phyloP scores from a whole-genome alignment of 1,284 basidiomycete species.

The Irpex lacteus region DNA sequence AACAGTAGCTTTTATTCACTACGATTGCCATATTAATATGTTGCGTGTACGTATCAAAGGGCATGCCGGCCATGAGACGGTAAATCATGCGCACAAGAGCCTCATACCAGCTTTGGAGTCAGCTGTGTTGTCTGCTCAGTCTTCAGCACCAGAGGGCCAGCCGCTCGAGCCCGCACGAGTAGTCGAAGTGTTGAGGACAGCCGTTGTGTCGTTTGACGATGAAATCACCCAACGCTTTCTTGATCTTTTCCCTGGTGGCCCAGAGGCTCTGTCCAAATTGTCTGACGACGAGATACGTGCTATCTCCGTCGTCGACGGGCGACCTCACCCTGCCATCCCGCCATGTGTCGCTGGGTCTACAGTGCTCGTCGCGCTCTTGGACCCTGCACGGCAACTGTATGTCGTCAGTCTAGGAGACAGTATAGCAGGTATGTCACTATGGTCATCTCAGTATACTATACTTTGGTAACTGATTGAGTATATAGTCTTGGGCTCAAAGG shows the following conservation, averaged over 20 bases:
- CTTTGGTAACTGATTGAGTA: neutral
- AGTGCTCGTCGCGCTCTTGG: conserved; percentile 63
- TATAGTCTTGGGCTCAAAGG: conserved; percentile 42
- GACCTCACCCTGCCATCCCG: conserved; percentile 6
- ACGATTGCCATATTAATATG: neutral
- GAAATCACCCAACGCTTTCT: conserved; percentile 65
- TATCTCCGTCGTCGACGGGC: conserved; percentile 2
- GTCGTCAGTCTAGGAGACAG: conserved; percentile 72
- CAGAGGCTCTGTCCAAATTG: conserved; percentile 28
- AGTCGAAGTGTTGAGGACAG: conserved; percentile 43
- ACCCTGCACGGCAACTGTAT: conserved; percentile 67
- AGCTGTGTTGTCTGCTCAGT: neutral
- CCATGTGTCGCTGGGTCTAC: conserved; percentile 72
- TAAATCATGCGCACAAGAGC: conserved; percentile 39
- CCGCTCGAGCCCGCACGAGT: neutral
- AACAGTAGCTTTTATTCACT: conserved; percentile 17
- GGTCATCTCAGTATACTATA: neutral
- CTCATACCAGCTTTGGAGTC: neutral
- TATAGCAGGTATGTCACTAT: conserved; percentile 49
- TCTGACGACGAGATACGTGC: conserved; percentile 42
- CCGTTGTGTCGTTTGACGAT: conserved; percentile 61
- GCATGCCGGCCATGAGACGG: conserved; percentile 67
- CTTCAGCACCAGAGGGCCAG: neutral
- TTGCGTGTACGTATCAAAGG: conserved; percentile 33
- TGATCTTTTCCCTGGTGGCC: conserved; percentile 55